Evolutionary conservation across 2,329 filamentous ascomycete genomes (phyloP), one percentile per base, ranked within the genome.

Genomic region (Exophiala xenobiotica): DNA sequence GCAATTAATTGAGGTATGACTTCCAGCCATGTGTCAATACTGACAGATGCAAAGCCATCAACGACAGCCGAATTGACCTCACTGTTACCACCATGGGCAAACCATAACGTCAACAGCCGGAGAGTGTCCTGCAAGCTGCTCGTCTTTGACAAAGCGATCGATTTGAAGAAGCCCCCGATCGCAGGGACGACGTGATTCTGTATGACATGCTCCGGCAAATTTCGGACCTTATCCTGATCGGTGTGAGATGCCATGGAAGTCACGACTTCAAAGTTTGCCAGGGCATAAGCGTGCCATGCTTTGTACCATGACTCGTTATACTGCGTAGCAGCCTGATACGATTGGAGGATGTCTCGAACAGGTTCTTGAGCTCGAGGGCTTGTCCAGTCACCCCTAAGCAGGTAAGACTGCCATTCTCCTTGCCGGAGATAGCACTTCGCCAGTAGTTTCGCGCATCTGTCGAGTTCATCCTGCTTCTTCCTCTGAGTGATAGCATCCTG

Each of bases 251-350:
- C 82, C 51, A 93, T 75, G 0, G 87, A 83, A 62, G 93, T 95
- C 29, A 97, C 91, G 51, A 99, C 93, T 71, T 99, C 92, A 64
- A 99, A 99, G 70, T 99, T 99, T 47, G 93, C 92, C 57, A 99
- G 73, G 8, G 93, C 95, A 92, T 93, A 99, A 0, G 93, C 88
- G 70, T 99, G 93, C 93, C 93, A 99, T 6, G 95, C 93, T 72
- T 99, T 99, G 75, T 99, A 99, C 83, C 92, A 99, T 55, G 86
- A 85, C 26, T 90, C 86, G 67, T 99, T 95, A 72, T 95, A 96
- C 53, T 89, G 86, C 1, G 93, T 99, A 1, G 95, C 95, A 53
- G 91, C 86, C 14, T 85, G 85, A 69, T 97, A 99, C 1, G 93
- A 90, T n/a, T 83, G 80, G 19, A 99, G 76, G 51, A 99, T 90